Conservation (phyloP, 1,139 yeast genomes). For the Suhomyces atakaporum region DNA sequence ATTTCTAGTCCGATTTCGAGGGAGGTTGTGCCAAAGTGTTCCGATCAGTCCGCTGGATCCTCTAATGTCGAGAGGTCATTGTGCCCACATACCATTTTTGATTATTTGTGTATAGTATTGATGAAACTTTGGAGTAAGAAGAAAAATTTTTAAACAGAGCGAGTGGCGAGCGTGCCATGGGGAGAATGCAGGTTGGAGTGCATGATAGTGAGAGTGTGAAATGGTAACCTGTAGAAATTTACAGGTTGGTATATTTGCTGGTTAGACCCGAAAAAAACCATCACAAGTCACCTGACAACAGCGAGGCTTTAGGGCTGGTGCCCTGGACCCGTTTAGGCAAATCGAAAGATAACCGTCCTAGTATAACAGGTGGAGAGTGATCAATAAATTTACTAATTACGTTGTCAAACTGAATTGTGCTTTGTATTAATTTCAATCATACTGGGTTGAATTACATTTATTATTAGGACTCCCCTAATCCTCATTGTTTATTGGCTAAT, state of each 20-base stretch:
- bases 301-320: conserved; percentile 11
- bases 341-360: neutral
- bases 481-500: neutral
- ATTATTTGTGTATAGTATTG: conserved; percentile 19
- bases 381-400: no score
- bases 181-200: conserved; percentile 9
- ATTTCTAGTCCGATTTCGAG: neutral
- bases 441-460: no score
- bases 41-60: neutral
- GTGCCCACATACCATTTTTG: conserved; percentile 34
- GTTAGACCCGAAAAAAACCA: no score
- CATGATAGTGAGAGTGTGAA: neutral
- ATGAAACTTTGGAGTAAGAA: conserved; percentile 12
- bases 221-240: conserved; percentile 4
- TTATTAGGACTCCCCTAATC: neutral
- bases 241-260: conserved; percentile 4
- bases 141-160: conserved; percentile 16
- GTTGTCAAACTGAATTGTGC: no score
- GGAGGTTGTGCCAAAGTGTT: neutral
- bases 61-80: neutral
- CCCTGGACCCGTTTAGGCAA: conserved; percentile 7
- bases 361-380: no score
- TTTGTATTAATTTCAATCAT: no score
- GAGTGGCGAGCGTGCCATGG: conserved; percentile 4
- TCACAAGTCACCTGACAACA: no score